phyloP scores from a whole-genome alignment of 2,329 filamentous ascomycete species.

The Teratosphaeria gauchensis region DNA sequence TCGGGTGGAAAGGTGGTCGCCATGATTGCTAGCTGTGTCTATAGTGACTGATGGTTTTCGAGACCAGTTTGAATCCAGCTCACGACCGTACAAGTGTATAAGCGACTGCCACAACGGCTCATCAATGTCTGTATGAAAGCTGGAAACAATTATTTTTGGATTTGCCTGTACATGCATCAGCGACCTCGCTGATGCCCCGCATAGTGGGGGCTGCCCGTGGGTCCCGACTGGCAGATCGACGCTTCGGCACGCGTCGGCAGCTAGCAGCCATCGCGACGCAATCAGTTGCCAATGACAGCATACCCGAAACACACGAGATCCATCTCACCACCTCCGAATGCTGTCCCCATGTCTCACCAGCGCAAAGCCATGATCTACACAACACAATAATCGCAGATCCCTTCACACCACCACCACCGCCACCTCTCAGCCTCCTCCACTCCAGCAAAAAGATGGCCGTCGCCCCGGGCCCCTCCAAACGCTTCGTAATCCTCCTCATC shows the following conservation, averaged over 20 bases:
- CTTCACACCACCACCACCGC: neutral
- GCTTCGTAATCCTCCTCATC: conserved; percentile 38
- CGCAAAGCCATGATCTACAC: too few species aligned
- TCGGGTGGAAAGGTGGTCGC: conserved; percentile 57
- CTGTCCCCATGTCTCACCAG: too few species aligned
- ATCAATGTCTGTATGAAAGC: neutral
- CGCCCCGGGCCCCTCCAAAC: conserved; percentile 17
- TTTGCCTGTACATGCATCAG: too few species aligned
- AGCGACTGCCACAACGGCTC: too few species aligned
- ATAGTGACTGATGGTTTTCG: neutral
- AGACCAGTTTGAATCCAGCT: too few species aligned
- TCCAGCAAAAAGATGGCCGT: conserved; percentile 8
- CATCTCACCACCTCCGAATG: neutral
- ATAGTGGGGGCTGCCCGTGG: neutral
- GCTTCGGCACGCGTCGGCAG: neutral
- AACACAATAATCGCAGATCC: too few species aligned
- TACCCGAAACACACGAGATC: neutral
- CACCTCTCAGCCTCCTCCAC: neutral
- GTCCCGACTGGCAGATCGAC: neutral
- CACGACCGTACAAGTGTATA: too few species aligned
- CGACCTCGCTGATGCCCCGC: too few species aligned
- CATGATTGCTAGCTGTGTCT: conserved; percentile 12
- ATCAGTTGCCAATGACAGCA: too few species aligned
- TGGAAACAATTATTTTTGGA: neutral
- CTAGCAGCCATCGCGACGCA: too few species aligned